A percentile compares a stretch with the other conserved stretches of the same genome.
Conservation (phyloP, 768 basidiomycete species). For the Chalciporus sphaerocephalus region DNA sequence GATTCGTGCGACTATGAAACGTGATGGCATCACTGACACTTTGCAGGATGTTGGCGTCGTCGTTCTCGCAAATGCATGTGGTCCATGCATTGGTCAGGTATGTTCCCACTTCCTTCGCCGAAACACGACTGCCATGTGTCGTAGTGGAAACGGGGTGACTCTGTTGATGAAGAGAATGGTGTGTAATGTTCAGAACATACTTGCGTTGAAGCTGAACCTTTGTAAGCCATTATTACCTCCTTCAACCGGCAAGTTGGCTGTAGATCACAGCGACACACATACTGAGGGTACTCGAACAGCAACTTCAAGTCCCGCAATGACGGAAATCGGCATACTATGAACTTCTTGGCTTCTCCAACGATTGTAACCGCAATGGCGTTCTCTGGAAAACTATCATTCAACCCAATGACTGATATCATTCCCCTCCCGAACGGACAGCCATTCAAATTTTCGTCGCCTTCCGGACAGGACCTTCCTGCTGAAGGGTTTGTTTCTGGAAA, state of each 20-base stretch:
- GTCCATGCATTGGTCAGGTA: conserved; percentile 96
- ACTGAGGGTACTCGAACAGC: conserved; percentile 25
- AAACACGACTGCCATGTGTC: conserved; percentile 7
- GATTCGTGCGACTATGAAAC: conserved; percentile 95
- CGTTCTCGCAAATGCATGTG: conserved; percentile 96
- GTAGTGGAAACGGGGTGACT: conserved; percentile 91
- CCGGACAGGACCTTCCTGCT: conserved; percentile 78
- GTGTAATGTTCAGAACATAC: conserved; percentile 16
- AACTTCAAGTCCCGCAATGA: conserved; percentile 96
- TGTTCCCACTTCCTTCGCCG: conserved; percentile 10
- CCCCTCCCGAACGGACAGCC: conserved; percentile 60
- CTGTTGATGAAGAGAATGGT: conserved; percentile 90
- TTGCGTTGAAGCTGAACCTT: conserved; percentile 4
- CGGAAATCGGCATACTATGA: conserved; percentile 91
- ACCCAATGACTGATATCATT: conserved; percentile 80
- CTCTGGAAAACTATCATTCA: conserved; percentile 89
- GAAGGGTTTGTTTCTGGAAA: conserved; percentile 78
- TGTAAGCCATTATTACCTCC: conserved; percentile 85
- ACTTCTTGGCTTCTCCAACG: conserved; percentile 96
- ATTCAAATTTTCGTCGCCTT: conserved; percentile 84
- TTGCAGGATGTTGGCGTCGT: conserved; percentile 88
- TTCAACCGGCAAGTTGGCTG: conserved; percentile 74
- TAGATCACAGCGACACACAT: neutral
- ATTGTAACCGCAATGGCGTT: conserved; percentile 98
- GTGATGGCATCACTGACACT: conserved; percentile 78